Percentiles rank a stretch among this genome's conserved stretches.
Evolutionary conservation across 768 basidiomycete genomes (phyloP).

Genomic region (Russula lepida): DNA sequence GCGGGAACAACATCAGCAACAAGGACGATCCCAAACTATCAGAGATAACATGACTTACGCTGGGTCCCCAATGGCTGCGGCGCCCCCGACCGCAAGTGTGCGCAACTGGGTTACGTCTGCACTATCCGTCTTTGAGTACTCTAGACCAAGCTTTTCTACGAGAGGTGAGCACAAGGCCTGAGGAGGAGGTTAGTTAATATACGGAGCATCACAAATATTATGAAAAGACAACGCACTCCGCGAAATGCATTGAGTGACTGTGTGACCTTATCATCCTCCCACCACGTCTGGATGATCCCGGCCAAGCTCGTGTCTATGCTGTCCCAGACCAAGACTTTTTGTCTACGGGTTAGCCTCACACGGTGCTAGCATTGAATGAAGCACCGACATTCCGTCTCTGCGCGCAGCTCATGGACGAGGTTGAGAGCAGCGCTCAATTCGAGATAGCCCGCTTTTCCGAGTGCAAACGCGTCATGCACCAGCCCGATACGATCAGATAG

Average conservation of each 20-base stretch:
- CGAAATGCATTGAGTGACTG: conserved; percentile 52
- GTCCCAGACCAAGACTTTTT: conserved; percentile 75
- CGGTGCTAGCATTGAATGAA: not conserved
- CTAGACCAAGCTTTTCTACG: conserved; percentile 71
- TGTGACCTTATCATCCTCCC: conserved; percentile 58
- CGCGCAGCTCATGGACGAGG: conserved; percentile 56
- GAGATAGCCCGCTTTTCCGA: conserved; percentile 74
- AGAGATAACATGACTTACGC: conserved; percentile 24
- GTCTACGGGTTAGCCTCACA: conserved; percentile 1
- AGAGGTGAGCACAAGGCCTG: conserved; percentile 66
- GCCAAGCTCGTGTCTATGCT: conserved; percentile 52
- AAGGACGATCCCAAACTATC: no score
- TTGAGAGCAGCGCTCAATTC: conserved; percentile 70
- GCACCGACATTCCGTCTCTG: conserved; percentile 68
- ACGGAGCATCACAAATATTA: not conserved
- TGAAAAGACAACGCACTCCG: conserved; percentile 34
- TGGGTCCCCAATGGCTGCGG: conserved; percentile 40
- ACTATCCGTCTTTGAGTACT: conserved; percentile 56
- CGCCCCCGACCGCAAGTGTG: conserved; percentile 57
- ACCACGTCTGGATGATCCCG: conserved; percentile 61
- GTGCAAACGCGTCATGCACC: conserved; percentile 70
- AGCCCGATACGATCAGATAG: conserved; percentile 86
- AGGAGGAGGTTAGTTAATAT: not conserved
- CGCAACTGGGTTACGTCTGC: conserved; percentile 64
- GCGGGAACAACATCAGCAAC: conserved; percentile 24